Percentiles rank a stretch among this genome's conserved stretches.
Evolutionary conservation across 129 eudicot species (phyloP).

Genomic region (Lactuca saligna): DNA sequence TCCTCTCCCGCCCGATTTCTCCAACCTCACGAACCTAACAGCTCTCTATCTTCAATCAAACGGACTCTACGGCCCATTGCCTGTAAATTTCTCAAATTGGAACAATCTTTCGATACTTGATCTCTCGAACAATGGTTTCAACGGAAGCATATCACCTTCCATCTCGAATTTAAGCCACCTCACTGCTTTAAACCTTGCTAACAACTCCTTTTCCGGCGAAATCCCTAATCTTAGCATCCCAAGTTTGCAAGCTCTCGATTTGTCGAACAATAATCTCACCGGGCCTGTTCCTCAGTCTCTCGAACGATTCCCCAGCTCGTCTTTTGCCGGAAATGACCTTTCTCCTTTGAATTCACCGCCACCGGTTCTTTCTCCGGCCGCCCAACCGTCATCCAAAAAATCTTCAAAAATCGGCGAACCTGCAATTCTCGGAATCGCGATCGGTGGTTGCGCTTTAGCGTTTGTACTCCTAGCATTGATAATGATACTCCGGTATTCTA

Average conservation of each 20-base stretch:
- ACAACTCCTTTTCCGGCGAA: slow-evolving; percentile 79
- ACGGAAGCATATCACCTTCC: slow-evolving; percentile 65
- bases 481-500: slow-evolving; percentile 45
- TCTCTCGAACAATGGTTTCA: slow-evolving; percentile 67
- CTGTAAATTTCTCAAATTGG: slow-evolving; percentile 64
- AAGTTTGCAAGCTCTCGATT: slow-evolving; percentile 54
- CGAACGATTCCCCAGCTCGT: slow-evolving; percentile 59
- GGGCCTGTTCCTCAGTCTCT: slow-evolving; percentile 69
- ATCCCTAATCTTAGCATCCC: slow-evolving; percentile 69
- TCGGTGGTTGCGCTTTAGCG: slow-evolving; percentile 53
- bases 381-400: slow-evolving; percentile 40
- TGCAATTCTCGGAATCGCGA: slow-evolving; percentile 71
- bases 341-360: slow-evolving; percentile 32
- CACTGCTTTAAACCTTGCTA: slow-evolving; percentile 64
- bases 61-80: slow-evolving; percentile 66
- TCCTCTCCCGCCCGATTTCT: slow-evolving; percentile 73
- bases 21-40: slow-evolving; percentile 54
- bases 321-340: slow-evolving; percentile 63
- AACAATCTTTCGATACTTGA: slow-evolving; percentile 56
- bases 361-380: slow-evolving; percentile 40
- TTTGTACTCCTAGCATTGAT: slow-evolving; percentile 53
- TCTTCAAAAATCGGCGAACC: slow-evolving; percentile 56
- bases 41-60: slow-evolving; percentile 74
- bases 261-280: slow-evolving; percentile 72
- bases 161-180: slow-evolving; percentile 70